Base-by-base conservation (phyloP, 116 monocot genomes). In the Iris pallida region DNA sequence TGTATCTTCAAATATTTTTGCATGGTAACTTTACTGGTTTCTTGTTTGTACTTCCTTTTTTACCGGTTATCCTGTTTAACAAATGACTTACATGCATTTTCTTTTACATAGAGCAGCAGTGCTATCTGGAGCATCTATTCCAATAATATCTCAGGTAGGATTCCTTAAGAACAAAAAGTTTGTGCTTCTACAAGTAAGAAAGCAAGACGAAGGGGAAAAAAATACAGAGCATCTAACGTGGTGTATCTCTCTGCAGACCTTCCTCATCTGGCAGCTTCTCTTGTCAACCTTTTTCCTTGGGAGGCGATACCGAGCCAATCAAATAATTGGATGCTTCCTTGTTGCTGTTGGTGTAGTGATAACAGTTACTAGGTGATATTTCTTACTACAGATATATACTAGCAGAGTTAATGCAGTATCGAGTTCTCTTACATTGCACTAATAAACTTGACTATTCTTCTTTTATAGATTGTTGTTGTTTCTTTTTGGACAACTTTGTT, bases 221-320 rank as follows among this genome's bases (percentile, higher is more conserved):
- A 16, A 45, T 16, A 9, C n/a, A 11, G 15, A 10, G 42, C 51
- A 53, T 55, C 51, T 6, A 55, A 19, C 3, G 30, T 30, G 30
- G 30, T 30, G 30, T 30, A 59, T 52, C 64, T 45, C 65, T 67
- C 20, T 83, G 83, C 83, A 97, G 97, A 97, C 83, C 52, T 97
- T 90, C 78, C 93, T 97, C 53, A 82, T 97, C 20, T 97, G 97
- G 97, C 92, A 97, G 76, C 92, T 97, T 78, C 13, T 97, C 7
- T 68, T 92, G 42, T 97, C 97, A 61, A 65, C 71, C 66, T 73
- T 88, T 63, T 83, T 97, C 64, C 79, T 92, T 57, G 79, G 83
- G 76, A 97, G 93, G 54, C 69, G 76, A 73, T 97, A 90, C 75
- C 73, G 68, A 47, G 55, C 76, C 53, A 97, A 97, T 77, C 87